Percentiles rank a stretch among this genome's conserved stretches.
phyloP scores from a whole-genome alignment of 306 rosid genomes.

The Adenanthera pavonina region DNA sequence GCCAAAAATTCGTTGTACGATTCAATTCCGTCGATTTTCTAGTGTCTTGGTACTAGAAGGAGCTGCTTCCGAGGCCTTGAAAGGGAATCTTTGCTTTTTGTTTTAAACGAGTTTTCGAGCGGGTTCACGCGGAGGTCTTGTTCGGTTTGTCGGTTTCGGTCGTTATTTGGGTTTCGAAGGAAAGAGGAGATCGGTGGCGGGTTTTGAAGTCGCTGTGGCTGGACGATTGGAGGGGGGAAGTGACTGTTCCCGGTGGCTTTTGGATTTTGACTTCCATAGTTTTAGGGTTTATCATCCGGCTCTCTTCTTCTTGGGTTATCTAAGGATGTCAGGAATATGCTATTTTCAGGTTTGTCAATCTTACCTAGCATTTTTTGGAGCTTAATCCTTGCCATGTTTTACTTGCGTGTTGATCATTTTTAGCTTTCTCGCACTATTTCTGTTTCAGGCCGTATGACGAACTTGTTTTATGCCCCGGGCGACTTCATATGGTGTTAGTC shows the following conservation, averaged over 20 bases:
- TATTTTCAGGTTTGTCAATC: constrained; percentile 36
- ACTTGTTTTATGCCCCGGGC: constrained; percentile 22
- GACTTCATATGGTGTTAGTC: constrained; percentile 34
- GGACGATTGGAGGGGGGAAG: constrained; percentile 22
- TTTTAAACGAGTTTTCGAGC: constrained; percentile 34
- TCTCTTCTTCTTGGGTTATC: constrained; percentile 41
- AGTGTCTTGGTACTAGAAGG: not conserved
- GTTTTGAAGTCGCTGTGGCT: constrained; percentile 28
- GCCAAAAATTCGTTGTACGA: not conserved
- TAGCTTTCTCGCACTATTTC: constrained; percentile 20
- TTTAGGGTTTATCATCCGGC: constrained; percentile 56
- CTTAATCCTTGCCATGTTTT: not conserved
- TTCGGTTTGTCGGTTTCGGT: constrained; percentile 40
- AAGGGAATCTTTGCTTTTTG: constrained; percentile 31
- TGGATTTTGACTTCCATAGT: constrained; percentile 26
- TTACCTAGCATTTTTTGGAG: not conserved
- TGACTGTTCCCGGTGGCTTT: constrained; percentile 32
- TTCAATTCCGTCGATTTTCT: constrained; percentile 1
- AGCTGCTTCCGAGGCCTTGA: constrained; percentile 20
- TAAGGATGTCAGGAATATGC: constrained; percentile 41
- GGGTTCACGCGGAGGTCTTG: constrained; percentile 36
- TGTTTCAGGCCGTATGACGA: constrained; percentile 47
- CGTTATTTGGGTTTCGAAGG: constrained; percentile 29
- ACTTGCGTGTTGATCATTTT: constrained; percentile 37
- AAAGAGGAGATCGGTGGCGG: constrained; percentile 38